Percentiles rank a stretch among this genome's conserved stretches.
Conservation (phyloP, 192 early-diverging fungal genomes). For the Coemansia umbellata region DNA sequence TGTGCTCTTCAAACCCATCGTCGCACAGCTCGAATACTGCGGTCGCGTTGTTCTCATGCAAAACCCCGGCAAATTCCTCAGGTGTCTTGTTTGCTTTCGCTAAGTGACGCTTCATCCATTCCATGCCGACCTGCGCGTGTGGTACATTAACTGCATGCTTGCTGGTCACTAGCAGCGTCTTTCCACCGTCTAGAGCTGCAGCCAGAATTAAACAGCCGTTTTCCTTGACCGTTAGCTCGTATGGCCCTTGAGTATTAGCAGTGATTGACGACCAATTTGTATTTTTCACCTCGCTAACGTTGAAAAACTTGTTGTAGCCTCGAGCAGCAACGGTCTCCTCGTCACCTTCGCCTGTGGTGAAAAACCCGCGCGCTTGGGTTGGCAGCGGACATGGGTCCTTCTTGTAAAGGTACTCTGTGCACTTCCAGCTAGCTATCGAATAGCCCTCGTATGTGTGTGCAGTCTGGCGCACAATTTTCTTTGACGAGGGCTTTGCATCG, state of each 20-base stretch:
- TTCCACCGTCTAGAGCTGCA: conserved; percentile 57
- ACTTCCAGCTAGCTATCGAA: conserved; percentile 56
- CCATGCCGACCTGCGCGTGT: conserved; percentile 61
- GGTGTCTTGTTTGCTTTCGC: conserved; percentile 50
- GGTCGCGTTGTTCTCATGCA: conserved; percentile 70
- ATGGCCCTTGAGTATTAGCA: conserved; percentile 71
- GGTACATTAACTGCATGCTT: conserved; percentile 66
- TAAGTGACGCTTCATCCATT: conserved; percentile 74
- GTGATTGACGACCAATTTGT: conserved; percentile 62
- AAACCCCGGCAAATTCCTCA: conserved; percentile 69
- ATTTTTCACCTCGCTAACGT: conserved; percentile 60
- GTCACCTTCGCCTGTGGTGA: conserved; percentile 48
- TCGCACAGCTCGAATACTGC: conserved; percentile 85
- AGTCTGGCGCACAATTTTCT: conserved; percentile 31
- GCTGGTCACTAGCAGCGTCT: conserved; percentile 74
- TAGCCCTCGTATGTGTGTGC: conserved; percentile 25
- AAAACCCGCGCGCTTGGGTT: conserved; percentile 78
- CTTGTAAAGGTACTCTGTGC: conserved; percentile 67
- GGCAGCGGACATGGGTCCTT: conserved; percentile 62
- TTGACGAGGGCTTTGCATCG: conserved; percentile 12
- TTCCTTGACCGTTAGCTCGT: conserved; percentile 91
- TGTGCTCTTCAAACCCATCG: conserved; percentile 94
- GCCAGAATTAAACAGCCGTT: conserved; percentile 95
- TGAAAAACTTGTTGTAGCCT: conserved; percentile 99
- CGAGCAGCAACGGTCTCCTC: conserved; percentile 61